Conservation (phyloP, 1,284 basidiomycete genomes). For the Trametes sp. region DNA sequence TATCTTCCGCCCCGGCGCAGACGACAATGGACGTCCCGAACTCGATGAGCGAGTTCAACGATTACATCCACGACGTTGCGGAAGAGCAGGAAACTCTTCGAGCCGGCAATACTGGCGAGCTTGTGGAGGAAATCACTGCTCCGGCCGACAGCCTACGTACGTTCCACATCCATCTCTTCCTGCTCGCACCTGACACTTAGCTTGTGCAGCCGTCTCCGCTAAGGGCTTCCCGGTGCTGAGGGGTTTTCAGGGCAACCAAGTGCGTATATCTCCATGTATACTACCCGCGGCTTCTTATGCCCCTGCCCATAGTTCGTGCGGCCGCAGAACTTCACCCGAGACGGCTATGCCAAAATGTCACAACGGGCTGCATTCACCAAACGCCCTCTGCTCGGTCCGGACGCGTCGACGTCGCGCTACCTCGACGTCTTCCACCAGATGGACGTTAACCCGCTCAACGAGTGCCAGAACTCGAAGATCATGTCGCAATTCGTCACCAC, state of each 20-base stretch:
- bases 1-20: conserved; percentile 11
- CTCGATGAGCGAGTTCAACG: conserved; percentile 5
- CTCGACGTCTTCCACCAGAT: conserved; percentile 77
- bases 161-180: background rate
- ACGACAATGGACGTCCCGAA: background rate
- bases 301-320: conserved; percentile 39
- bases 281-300: background rate
- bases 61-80: conserved; percentile 11
- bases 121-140: conserved; percentile 1
- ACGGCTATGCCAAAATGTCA: conserved; percentile 31
- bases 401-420: conserved; percentile 54
- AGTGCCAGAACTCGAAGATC: conserved; percentile 73
- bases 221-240: conserved; percentile 20
- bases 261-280: conserved; percentile 6
- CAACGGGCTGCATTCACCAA: conserved; percentile 26
- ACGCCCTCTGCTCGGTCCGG: conserved; percentile 57
- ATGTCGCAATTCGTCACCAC: conserved; percentile 76
- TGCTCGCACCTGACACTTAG: background rate
- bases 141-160: conserved; percentile 10
- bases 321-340: conserved; percentile 37
- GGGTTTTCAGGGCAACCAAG: conserved; percentile 19
- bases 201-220: background rate
- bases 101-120: background rate
- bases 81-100: conserved; percentile 11
- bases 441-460: conserved; percentile 72